These are phyloP conservation scores for Neotropicomus parvogracilis DNA, from an alignment of 1,284 basidiomycete genomes.

Conservation along the genomic window DNA sequence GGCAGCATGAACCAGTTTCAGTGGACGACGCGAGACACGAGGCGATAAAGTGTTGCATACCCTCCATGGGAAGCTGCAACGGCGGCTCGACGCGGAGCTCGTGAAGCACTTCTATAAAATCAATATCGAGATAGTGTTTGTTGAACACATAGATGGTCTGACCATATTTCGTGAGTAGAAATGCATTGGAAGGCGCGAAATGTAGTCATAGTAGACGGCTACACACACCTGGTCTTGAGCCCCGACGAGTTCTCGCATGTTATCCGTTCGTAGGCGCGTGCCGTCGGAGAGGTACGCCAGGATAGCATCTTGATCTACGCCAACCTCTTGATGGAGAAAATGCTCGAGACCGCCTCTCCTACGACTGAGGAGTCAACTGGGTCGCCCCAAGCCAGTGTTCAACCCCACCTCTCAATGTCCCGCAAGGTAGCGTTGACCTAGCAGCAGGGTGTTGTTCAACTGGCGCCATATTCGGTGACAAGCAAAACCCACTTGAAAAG, in stretches of 20 bases:
- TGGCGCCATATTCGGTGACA: neutral
- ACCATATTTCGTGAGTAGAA: constrained; percentile 4
- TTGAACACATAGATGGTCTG: constrained; percentile 79
- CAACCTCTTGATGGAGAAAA: constrained; percentile 66
- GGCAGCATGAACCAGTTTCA: constrained; percentile 4
- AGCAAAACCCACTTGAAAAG: constrained; percentile 40
- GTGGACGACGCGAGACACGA: too few relatives aligned
- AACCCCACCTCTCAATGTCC: constrained; percentile 66
- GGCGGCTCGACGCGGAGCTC: constrained; percentile 57
- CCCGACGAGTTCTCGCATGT: constrained; percentile 68
- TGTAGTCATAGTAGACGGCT: neutral
- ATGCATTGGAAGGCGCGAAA: neutral
- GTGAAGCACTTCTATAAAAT: constrained; percentile 57
- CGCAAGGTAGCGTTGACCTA: constrained; percentile 64
- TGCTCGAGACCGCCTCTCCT: constrained; percentile 61
- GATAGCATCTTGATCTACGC: constrained; percentile 60
- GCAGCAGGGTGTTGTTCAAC: constrained; percentile 1
- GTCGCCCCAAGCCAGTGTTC: constrained; percentile 2
- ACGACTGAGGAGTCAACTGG: constrained; percentile 12
- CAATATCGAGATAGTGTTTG: constrained; percentile 68
- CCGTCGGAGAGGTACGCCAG: constrained; percentile 77
- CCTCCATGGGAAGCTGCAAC: constrained; percentile 64
- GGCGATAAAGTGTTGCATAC: constrained; percentile 33
- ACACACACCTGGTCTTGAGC: constrained; percentile 61
- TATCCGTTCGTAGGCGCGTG: constrained; percentile 59